Base-by-base conservation (phyloP, 768 basidiomycete genomes). In the Auriscalpium orientale region DNA sequence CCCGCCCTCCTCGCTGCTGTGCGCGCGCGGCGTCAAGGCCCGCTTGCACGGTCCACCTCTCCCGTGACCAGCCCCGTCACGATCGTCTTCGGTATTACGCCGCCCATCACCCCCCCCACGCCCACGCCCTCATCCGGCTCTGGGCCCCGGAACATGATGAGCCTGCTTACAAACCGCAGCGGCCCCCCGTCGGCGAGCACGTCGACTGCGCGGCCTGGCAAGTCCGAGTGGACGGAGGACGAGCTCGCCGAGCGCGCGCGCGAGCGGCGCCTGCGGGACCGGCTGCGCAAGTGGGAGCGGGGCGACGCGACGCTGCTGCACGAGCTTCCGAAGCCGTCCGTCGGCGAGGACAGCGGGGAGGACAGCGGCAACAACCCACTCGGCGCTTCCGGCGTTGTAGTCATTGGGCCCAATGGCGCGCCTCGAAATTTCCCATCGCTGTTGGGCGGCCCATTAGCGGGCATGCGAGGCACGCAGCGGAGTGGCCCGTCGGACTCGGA, bases 41-140 rank as follows among this genome's bases (percentile, higher is more conserved):
- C 84, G 3, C 71, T 85, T 8, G 70, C 82, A 1, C 75, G 82
- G 33, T 76, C 83, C 11, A 75, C 81, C 6, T 80, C 82, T n/a
- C 78, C 83, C 1, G 78, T 84, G 12, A 61, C 70, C 37, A 82
- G 82, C 65, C 90, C 92, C 3, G 89, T 86, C 62, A 82, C 85
- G 8, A 91, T 97, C 48, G 76, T 97, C 16, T 89, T 95, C 63
- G 91, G 92, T n/a, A 83, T 91, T 64, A 85, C 87, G 0, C 91
- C 93, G 28, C 73, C 89, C 4, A 71, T 92, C n/a, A 72, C 81
- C 13, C 77, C 80, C n/a, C 72, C 80, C 10, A 60, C 66, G 28
- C 62, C 68, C 2, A 46, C 62, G 6, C 56, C 66, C 22, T 58
- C 70, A 2, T 64, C 74, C 15, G 67, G 66, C 21, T 46, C 64